Base-by-base conservation (phyloP, 148 eudicot species). In the Amaranthus hypochondriacus region DNA sequence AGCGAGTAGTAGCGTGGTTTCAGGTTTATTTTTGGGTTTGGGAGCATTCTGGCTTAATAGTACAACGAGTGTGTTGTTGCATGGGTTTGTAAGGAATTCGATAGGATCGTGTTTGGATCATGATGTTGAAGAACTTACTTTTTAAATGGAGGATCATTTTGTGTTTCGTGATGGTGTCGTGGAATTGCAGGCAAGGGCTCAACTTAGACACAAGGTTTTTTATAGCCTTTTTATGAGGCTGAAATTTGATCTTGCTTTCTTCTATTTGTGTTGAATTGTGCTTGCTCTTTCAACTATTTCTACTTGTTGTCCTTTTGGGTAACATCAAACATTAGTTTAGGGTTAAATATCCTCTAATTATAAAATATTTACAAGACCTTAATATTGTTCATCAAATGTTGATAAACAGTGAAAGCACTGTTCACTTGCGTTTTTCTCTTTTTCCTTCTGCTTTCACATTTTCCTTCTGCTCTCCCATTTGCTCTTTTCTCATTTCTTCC, bases 221-320 rank as follows among this genome's bases (percentile, higher is more conserved):
- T 62, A 62, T 70, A 89, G 78, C 97, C 97, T 14, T 95, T 95
- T 79, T 81, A 84, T 66, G 96, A 90, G 79, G 97, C 99, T 73
- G 99, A 92, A 79, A 8, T 9, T 46, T 14, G 15, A 15, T 18
- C 5, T 28, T 56, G 10, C 60, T 43, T 56, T 13, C 18, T 18
- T 18, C 18, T 18, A 18, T 18, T 18, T 18, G 18, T 18, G 18
- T 18, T 18, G 18, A 18, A 18, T 55, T 12, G 18, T 57, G 51
- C 7, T 50, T 12, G 39, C 8, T 43, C 55, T 65, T 69, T 18
- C 18, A 18, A 18, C 18, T 18, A 18, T 18, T 18, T 18, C 18
- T 18, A 0, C 18, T 18, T 18, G 18, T 18, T 18, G 18, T 18
- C 18, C 18, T 18, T 18, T 18, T 18, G 0, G 18, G 18, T 18